Conservation (phyloP, 371 early-diverging fungal genomes). For the Actinomortierella ambigua region DNA sequence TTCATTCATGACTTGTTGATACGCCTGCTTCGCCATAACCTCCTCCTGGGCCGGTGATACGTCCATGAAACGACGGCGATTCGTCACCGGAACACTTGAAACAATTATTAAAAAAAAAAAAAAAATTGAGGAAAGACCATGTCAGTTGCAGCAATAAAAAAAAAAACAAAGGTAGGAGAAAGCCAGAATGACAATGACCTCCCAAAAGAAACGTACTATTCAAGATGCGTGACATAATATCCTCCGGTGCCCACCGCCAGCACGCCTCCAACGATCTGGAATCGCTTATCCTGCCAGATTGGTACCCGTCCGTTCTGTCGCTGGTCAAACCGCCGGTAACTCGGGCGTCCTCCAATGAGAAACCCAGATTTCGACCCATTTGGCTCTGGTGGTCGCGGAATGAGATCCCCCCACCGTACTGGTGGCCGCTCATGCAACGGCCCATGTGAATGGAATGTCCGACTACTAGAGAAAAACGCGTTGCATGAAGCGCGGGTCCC, state of each 20-base stretch:
- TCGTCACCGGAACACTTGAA: slow-evolving; percentile 64
- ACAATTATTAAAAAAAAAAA: slow-evolving; percentile 1
- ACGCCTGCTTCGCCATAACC: slow-evolving; percentile 70
- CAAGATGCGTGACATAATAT: slow-evolving; percentile 68
- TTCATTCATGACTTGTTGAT: slow-evolving; percentile 64
- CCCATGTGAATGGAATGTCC: too few species aligned
- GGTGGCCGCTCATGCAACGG: too few species aligned
- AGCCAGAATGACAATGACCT: too few species aligned
- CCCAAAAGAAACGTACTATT: slow-evolving; percentile 32
- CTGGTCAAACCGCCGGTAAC: slow-evolving; percentile 42
- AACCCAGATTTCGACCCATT: too few species aligned
- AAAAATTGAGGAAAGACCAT: too few species aligned
- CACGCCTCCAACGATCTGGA: slow-evolving; percentile 24
- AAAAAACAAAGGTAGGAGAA: not conserved
- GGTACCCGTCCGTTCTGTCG: slow-evolving; percentile 9
- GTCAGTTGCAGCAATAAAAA: too few species aligned
- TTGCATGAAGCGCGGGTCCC: too few species aligned
- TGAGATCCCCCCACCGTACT: slow-evolving; percentile 22
- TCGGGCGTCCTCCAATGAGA: slow-evolving; percentile 13
- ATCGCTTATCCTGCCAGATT: slow-evolving; percentile 27
- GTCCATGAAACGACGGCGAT: slow-evolving; percentile 65
- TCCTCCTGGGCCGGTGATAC: slow-evolving; percentile 63
- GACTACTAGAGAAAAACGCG: too few species aligned
- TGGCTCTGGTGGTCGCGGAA: slow-evolving; percentile 34
- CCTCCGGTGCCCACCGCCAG: slow-evolving; percentile 48